Base-by-base conservation (phyloP, 495 filamentous ascomycete genomes). In the Neurospora hispaniola region DNA sequence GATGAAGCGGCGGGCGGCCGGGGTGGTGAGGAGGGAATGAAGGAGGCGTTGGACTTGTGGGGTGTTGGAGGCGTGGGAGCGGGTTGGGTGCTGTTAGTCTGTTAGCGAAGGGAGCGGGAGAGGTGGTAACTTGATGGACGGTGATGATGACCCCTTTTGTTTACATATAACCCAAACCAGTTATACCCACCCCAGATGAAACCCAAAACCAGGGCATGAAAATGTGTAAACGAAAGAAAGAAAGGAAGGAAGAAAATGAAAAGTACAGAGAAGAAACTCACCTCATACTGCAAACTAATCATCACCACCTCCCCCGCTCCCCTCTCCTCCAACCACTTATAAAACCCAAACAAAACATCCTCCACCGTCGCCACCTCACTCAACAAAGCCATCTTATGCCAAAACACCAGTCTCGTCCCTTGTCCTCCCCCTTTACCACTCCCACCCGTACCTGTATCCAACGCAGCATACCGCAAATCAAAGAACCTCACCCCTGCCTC, bases 281-380 rank as follows among this genome's bases (percentile, higher is more conserved):
- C 54, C 81, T 97, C 94, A 62, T 92, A 88, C 81, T 97, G 96
- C 54, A 97, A 77, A n/a, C 89, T 92, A 76, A 97, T 84, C 72
- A 96, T 89, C 71, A 96, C 81, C 0, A 88, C 89, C 81, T 97
- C 94, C 46, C 81, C 85, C 0, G 88, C 88, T 74, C 96, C 54
- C 27, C 54, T 89, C 4, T 79, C 72, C 2, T 89, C 87, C 10
- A 97, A 85, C 86, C 86, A 88, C 7, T 73, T 62, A 72, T 86
- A 88, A 68, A 87, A 84, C 12, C 79, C 85, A 72, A 84, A 85
- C 5, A 89, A 74, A 3, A 87, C 82, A 71, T 86, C 83, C 9
- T 84, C 82, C 8, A 88, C 69, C 0, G 80, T 84, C 0, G 85
- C 83, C 3, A 73, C 78, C 70, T 84, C 81, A 2, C 84, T 86